Percentiles rank a stretch among this genome's conserved stretches.
Conservation (phyloP, 78 protist species). For the Diacronema lutheri region DNA sequence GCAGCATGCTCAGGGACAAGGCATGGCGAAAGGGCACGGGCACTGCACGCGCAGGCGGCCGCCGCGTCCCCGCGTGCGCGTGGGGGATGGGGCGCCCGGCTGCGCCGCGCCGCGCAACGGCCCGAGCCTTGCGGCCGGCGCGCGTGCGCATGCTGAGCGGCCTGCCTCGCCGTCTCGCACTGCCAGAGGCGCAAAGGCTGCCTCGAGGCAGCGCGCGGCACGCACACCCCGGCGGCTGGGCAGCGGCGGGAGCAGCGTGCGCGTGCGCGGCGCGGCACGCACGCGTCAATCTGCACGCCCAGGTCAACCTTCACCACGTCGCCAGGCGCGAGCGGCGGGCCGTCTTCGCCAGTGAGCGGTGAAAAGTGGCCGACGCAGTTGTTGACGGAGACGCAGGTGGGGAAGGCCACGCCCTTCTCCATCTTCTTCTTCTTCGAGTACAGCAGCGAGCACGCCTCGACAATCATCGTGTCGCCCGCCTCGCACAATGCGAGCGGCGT, state of each 20-base stretch:
- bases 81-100: no score
- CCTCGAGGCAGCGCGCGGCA: neutral
- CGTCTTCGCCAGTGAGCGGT: constrained; percentile 70
- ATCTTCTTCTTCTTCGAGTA: constrained; percentile 14
- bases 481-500: neutral
- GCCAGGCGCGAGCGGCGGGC: constrained; percentile 63
- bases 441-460: neutral
- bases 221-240: neutral
- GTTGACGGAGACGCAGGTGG: constrained; percentile 93
- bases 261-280: constrained; percentile 21
- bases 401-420: constrained; percentile 93
- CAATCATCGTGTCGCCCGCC: neutral
- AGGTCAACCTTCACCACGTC: constrained; percentile 95
- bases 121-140: no score
- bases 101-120: no score
- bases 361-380: constrained; percentile 89
- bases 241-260: neutral
- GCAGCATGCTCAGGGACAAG: no score
- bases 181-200: no score
- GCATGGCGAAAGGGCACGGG: no score
- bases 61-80: no score
- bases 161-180: no score
- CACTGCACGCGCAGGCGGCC: no score
- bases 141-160: no score
- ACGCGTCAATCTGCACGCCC: constrained; percentile 95